Percentiles rank a stretch among this genome's conserved stretches.
Evolutionary conservation across 208 protist species (phyloP).

Genomic region (Histomonas meleagridis): DNA sequence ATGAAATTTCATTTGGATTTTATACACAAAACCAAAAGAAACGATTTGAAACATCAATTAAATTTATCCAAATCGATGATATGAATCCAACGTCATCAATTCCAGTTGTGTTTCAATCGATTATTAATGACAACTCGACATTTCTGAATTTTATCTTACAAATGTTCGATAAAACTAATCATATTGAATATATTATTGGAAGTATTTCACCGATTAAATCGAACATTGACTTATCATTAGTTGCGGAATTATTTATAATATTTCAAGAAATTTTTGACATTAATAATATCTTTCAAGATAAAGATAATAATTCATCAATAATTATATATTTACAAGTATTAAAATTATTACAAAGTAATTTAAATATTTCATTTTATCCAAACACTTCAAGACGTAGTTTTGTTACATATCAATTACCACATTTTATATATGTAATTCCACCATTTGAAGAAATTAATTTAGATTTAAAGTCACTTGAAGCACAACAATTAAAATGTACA

Average conservation of each 20-base stretch:
- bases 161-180: neutral
- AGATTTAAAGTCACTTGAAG: neutral
- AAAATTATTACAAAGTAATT: no score
- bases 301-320: no score
- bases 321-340: no score
- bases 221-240: neutral
- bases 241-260: neutral
- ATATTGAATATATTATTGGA: neutral
- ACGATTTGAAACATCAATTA: neutral
- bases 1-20: neutral
- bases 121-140: no score
- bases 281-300: no score
- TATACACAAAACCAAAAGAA: neutral
- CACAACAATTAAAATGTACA: neutral
- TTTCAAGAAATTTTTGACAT: no score
- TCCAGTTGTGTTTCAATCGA: neutral
- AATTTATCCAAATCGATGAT: neutral
- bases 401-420: no score
- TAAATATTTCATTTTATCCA: no score
- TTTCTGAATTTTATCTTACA: neutral
- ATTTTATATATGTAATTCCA: neutral
- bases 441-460: neutral
- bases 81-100: neutral
- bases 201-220: neutral
- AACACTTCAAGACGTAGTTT: no score